These are phyloP conservation scores for Leccinum solheimii DNA, from an alignment of 1,284 basidiomycete species.

Conservation along the genomic window DNA sequence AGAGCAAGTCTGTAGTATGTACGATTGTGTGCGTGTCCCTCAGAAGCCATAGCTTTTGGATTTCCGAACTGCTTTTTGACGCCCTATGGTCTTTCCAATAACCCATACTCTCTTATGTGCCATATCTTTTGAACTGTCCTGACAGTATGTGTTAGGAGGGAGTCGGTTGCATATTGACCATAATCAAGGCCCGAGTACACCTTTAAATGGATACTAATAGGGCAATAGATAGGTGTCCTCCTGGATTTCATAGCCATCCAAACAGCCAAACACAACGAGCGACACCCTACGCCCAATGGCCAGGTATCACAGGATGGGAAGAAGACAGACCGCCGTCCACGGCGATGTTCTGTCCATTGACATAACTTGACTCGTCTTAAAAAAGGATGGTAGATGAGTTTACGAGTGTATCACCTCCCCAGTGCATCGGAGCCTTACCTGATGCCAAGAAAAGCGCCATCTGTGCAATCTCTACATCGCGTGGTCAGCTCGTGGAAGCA, in stretches of 20 bases:
- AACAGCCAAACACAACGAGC: background rate
- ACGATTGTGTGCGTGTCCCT: no score
- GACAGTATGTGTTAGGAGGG: no score
- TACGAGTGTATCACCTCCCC: background rate
- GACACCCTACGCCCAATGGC: slow-evolving; percentile 33
- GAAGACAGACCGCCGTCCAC: slow-evolving; percentile 85
- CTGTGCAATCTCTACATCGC: slow-evolving; percentile 72
- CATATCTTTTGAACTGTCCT: no score
- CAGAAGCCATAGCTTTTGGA: no score
- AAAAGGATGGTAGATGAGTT: slow-evolving; percentile 16
- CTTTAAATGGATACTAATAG: background rate
- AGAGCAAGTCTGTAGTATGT: background rate
- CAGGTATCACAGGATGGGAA: slow-evolving; percentile 49
- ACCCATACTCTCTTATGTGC: no score
- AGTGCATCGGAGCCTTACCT: slow-evolving; percentile 48
- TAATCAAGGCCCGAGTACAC: background rate
- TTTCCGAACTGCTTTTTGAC: no score
- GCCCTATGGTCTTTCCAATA: no score
- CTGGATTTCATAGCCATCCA: background rate
- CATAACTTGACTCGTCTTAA: slow-evolving; percentile 85
- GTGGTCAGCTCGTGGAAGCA: slow-evolving; percentile 24
- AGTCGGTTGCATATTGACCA: background rate
- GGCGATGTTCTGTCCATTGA: slow-evolving; percentile 87
- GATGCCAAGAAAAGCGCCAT: slow-evolving; percentile 87
- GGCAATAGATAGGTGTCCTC: background rate